Base-by-base conservation (phyloP, 768 basidiomycete genomes). In the Amylocystis lapponica region DNA sequence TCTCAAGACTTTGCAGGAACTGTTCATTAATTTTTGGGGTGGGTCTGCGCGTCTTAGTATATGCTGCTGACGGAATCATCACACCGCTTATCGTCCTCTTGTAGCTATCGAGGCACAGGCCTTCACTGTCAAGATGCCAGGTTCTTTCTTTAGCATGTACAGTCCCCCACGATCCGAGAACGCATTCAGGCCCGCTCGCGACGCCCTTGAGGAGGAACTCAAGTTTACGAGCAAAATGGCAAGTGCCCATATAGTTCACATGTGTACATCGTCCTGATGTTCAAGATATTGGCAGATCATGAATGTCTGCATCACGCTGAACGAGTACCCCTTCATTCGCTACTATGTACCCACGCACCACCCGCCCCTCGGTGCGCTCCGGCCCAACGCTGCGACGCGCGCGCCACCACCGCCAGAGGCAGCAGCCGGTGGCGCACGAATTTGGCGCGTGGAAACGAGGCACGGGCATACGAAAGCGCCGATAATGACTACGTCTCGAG, bases 1-100 rank as follows among this genome's bases (percentile, higher is more conserved):
- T 51, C 71, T 98, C n/a, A 75, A 76, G 47, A 76, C 72, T 3
- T 63, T 95, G 40, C 83, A 83, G 52, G 96, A 99, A 57, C 71
- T 98, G 27, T 97, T 84, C 63, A 63, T 96, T 51, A 95, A 98
- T 63, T 89, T 95, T 65, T 86, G 89, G 82, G 81, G 95, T 94
- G 49, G 43, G 89, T 65, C 21, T 2, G 20, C 9, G 27, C 36
- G 20, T 39, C 29, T 14, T 13, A 39, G 21, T 21, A 12, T 29
- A 10, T 26, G 5, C 13, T 35, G 13, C 21, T 16, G 26, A 30
- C 33, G n/a, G 20, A 38, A 8, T 22, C 19, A 30, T 12, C n/a
- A n/a, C 41, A 21, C 30, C n/a, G 11, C 39, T 29, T 20, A 36
- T 21, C 23, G 5, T 25, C 13, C 17, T 14, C 17, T 17, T 44